Percentiles rank a stretch among this genome's conserved stretches.
These are phyloP conservation scores for Fusarium sulawesiense DNA, from an alignment of 2,329 filamentous ascomycete genomes.

Conservation along the genomic window DNA sequence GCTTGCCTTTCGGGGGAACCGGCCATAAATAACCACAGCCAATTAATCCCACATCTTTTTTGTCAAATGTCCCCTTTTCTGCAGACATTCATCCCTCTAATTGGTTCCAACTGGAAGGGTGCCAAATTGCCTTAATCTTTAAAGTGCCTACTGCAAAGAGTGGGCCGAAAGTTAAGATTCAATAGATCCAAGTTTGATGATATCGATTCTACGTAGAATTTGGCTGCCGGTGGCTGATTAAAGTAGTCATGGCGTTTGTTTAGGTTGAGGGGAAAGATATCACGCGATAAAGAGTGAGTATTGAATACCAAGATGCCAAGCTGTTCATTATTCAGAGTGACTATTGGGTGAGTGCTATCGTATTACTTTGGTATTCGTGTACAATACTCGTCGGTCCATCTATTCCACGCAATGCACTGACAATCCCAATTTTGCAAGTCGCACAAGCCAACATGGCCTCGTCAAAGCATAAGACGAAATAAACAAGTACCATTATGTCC, in stretches of 20 bases:
- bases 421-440: not conserved
- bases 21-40: not conserved
- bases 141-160: not conserved
- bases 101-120: conserved; percentile 15
- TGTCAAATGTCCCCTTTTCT: conserved; percentile 16
- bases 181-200: conserved; percentile 7
- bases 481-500: not conserved
- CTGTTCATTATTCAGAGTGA: not conserved
- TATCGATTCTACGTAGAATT: conserved; percentile 1
- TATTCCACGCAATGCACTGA: conserved; percentile 1
- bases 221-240: not conserved
- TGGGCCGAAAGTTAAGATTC: conserved; percentile 5
- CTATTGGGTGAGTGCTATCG: not conserved
- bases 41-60: not conserved
- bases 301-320: not conserved
- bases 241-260: not conserved
- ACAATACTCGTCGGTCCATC: not conserved
- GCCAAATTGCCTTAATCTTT: conserved; percentile 18
- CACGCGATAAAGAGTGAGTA: not conserved
- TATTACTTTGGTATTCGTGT: not conserved
- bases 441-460: not conserved
- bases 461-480: not conserved
- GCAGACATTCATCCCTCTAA: too few species aligned
- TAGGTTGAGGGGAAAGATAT: not conserved
- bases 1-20: not conserved